Evolutionary conservation across 441 rosid genomes (phyloP), one percentile per base, ranked within the genome.

Genomic region (Populus tomentosa): DNA sequence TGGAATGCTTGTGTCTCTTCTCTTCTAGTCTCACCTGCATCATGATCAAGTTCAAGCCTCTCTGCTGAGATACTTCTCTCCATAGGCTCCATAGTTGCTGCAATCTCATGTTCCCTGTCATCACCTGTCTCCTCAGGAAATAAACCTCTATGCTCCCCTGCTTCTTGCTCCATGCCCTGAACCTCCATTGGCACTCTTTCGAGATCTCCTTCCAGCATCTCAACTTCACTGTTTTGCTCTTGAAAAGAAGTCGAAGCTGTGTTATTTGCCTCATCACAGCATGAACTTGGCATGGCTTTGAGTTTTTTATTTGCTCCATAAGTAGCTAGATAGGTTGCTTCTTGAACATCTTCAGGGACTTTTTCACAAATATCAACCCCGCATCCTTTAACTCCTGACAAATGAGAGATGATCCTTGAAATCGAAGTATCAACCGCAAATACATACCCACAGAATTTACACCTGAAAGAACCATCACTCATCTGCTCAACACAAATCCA

Each of bases 351-450:
- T 6, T 3, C 7, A 50, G 40, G 64, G 9, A 71, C 68, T 20
- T 14, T 28, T 28, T 4, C 1, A 62, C 82, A 76, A 76, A 61
- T 59, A 3, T 4, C 18, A 72, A 76, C 14, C 14, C 30, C 71
- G 2, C 40, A 28, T 13, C 74, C 32, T 32, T 30, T 40, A 21
- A 76, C 21, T 62, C 77, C 69, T 1, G 74, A 64, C 1, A 77
- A 69, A 71, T 77, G 80, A 0, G 23, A 73, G 63, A 68, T 73
- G 11, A 72, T 46, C 68, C 62, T 72, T 7, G 77, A 50, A 35
- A 56, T 50, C 2, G 67, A 68, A 35, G 73, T 10, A 1, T 0
- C 10, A 20, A 14, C 35, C 14, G 8, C 7, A 38, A 67, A 14
- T 53, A 13, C 23, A 6, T 16, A 1, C 2, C 7, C 2, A 24